Conservation (phyloP, 2,329 filamentous ascomycete species). For the Phoma sp. region DNA sequence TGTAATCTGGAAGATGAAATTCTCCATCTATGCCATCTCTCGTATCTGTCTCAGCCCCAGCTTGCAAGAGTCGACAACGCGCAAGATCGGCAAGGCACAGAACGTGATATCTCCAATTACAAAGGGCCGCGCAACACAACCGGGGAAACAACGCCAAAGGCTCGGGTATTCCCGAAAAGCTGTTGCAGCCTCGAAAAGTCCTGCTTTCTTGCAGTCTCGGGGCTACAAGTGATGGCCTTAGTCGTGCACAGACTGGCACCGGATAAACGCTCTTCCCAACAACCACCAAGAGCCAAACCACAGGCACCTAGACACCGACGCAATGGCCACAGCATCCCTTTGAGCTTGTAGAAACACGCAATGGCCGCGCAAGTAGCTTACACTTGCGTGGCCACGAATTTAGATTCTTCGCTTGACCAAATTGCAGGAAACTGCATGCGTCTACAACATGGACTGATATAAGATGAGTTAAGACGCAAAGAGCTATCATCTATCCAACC, state of each 20-base stretch:
- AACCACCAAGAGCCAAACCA: slow-evolving; percentile 1
- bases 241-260: background rate
- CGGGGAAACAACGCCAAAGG: background rate
- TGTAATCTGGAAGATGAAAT: no score
- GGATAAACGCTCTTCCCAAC: slow-evolving; percentile 9
- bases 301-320: background rate
- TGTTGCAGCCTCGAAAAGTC: background rate
- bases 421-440: background rate
- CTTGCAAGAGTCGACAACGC: background rate
- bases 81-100: slow-evolving; percentile 4
- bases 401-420: background rate
- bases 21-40: no score
- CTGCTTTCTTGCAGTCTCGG: background rate
- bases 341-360: background rate
- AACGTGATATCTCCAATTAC: background rate
- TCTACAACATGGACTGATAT: slow-evolving; percentile 2
- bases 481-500: background rate
- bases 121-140: background rate
- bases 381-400: background rate
- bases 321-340: background rate
- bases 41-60: no score
- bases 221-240: background rate
- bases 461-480: background rate
- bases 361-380: background rate
- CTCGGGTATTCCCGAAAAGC: background rate